Evolutionary conservation across 371 early-diverging fungal species (phyloP).

Genomic region (Mortierella sp.): DNA sequence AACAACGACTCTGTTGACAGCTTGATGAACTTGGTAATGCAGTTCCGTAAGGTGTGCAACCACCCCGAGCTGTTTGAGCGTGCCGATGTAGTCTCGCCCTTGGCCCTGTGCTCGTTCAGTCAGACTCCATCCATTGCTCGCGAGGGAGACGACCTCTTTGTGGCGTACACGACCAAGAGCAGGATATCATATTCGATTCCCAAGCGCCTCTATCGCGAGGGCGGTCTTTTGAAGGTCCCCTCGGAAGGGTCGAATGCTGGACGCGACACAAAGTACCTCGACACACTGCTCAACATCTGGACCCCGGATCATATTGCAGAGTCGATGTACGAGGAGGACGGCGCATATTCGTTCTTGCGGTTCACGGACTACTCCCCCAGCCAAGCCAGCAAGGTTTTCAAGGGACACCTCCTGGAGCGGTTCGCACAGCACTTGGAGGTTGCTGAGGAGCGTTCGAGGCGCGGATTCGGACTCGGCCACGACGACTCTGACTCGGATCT

Average conservation of each 20-base stretch:
- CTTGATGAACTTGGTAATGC: conserved; percentile 97
- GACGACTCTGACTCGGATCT: not conserved
- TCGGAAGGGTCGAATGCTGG: conserved; percentile 68
- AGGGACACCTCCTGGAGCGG: conserved; percentile 62
- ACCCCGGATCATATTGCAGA: conserved; percentile 64
- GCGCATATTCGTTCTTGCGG: conserved; percentile 74
- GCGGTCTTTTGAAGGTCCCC: conserved; percentile 64
- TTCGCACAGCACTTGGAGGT: conserved; percentile 66
- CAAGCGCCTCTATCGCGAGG: conserved; percentile 77
- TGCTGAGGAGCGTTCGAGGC: conserved; percentile 58
- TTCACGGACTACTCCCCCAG: conserved; percentile 71
- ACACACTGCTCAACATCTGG: conserved; percentile 74
- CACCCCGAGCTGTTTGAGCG: conserved; percentile 99
- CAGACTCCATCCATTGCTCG: conserved; percentile 74
- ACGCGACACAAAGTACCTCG: conserved; percentile 63
- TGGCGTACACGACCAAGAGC: conserved; percentile 75
- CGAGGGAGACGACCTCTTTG: conserved; percentile 69
- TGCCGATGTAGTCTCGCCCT: conserved; percentile 84
- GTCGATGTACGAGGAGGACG: conserved; percentile 57
- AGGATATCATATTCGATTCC: conserved; percentile 76
- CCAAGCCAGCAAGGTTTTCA: conserved; percentile 68
- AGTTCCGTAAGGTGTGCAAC: conserved; percentile 98
- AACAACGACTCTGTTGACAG: conserved; percentile 79
- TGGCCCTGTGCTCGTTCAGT: conserved; percentile 73
- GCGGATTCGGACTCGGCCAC: conserved; percentile 48